Base-by-base conservation (phyloP, 148 eudicot genomes). In the Spergularia marina region DNA sequence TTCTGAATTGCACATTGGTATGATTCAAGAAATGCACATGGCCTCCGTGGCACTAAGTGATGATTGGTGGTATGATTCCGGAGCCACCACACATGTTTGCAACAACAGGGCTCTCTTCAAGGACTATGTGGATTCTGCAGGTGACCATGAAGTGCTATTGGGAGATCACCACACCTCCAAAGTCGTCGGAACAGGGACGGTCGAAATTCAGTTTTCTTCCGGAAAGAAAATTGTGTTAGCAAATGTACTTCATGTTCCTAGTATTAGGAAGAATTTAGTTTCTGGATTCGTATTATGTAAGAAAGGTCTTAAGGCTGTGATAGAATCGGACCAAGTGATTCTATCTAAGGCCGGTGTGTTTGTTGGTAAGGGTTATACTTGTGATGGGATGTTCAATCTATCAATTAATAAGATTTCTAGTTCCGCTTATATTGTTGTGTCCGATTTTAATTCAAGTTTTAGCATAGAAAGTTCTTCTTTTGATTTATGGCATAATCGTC, bases 311-410 rank as follows among this genome's bases (percentile, higher is more conserved):
- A 77, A 77, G 15, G 69, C 44, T n/a, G 70, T 77, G 13, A 47
- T 71, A 60, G 75, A 77, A 47, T 70, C 52, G n/a, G 75, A 77
- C 14, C 71, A 78, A 39, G 1, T 62, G 12, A 65, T 78, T 18
- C 13, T 72, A n/a, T 53, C 63, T 0, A 72, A 61, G 14, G 39
- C 34, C 12, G 72, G 64, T 13, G 30, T 36, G 0, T 65, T 62
- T 72, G 64, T 72, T 12, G 71, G 76, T 18, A 64, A 71, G 30
- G 17, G 65, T 14, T 78, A 53, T 54, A 25, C 15, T 2, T 53
- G 10, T 65, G 76, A 78, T 72, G 76, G 56, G 20, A 55, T 78
- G 55, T 78, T 72, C 10, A 71, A 70, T n/a, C 11, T 70, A 25
- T 6, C 21, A 40, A 71, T 68, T 17, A 68, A 57, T 63, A 69